Evolutionary conservation across 345 rosid genomes (phyloP).

Genomic region (Linum lewisii): DNA sequence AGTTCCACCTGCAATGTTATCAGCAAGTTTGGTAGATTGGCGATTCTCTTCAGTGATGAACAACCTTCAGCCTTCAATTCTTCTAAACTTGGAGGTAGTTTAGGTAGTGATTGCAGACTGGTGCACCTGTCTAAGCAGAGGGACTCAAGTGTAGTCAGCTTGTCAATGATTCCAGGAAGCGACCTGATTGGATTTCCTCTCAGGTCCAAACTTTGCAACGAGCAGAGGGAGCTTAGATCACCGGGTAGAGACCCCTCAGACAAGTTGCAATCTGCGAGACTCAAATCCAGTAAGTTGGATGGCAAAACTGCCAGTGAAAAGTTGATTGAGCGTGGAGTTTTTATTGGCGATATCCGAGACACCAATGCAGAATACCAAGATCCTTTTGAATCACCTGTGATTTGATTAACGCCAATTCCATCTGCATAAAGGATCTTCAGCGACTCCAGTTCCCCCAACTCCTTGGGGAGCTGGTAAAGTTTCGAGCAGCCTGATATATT

Average conservation of each 20-base stretch:
- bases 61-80: neutral
- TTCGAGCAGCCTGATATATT: constrained; percentile 19
- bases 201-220: constrained; percentile 1
- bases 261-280: constrained; percentile 15
- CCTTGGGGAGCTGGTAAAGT: constrained; percentile 7
- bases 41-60: constrained; percentile 1
- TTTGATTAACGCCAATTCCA: constrained; percentile 4
- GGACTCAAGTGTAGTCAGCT: constrained; percentile 7
- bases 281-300: constrained; percentile 7
- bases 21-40: neutral
- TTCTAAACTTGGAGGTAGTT: constrained; percentile 7
- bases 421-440: constrained; percentile 15
- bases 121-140: constrained; percentile 10
- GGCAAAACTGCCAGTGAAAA: constrained; percentile 8
- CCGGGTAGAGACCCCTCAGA: constrained; percentile 9
- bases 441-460: constrained; percentile 14
- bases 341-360: constrained; percentile 11
- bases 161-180: constrained; percentile 7
- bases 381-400: neutral
- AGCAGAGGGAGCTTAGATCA: constrained; percentile 3
- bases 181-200: constrained; percentile 8
- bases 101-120: constrained; percentile 9
- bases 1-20: neutral
- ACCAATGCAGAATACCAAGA: constrained; percentile 11
- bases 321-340: constrained; percentile 1